phyloP scores from a whole-genome alignment of 352 stramenopile genomes.

The Hyaloperonospora brassicae region DNA sequence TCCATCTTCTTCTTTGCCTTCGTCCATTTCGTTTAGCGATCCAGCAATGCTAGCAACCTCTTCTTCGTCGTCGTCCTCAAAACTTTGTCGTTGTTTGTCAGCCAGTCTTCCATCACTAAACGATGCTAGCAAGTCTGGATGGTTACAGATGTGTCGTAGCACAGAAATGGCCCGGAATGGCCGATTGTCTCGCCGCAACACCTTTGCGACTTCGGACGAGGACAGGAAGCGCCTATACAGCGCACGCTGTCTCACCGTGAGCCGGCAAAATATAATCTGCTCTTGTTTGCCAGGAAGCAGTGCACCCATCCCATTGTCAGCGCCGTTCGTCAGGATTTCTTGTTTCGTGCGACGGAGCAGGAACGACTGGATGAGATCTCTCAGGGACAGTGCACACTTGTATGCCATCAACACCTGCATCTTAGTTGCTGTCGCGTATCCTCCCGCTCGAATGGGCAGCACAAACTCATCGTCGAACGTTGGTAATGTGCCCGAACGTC shows the following conservation, averaged over 20 bases:
- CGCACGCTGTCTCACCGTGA: constrained; percentile 83
- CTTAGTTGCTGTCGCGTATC: constrained; percentile 87
- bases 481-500: constrained; percentile 93
- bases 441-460: constrained; percentile 91
- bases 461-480: constrained; percentile 98
- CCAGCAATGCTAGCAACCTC: constrained; percentile 13
- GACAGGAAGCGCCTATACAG: constrained; percentile 90
- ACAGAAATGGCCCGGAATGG: constrained; percentile 90
- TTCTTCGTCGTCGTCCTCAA: constrained; percentile 29
- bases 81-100: constrained; percentile 21
- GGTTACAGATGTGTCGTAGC: constrained; percentile 98
- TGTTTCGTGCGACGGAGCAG: constrained; percentile 93
- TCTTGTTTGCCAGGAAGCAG: constrained; percentile 95
- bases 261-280: constrained; percentile 95
- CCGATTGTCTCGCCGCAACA: constrained; percentile 74
- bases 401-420: constrained; percentile 96
- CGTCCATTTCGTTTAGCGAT: constrained; percentile 13
- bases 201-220: constrained; percentile 89
- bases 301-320: constrained; percentile 6
- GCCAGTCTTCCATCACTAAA: constrained; percentile 34
- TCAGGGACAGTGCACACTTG: constrained; percentile 92
- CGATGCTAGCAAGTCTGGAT: constrained; percentile 89
- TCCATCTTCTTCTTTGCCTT: constrained; percentile 21
- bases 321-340: constrained; percentile 76
- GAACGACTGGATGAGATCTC: constrained; percentile 95